phyloP scores from a whole-genome alignment of 805 yeast genomes.

The Wickerhamiella domercqiae region DNA sequence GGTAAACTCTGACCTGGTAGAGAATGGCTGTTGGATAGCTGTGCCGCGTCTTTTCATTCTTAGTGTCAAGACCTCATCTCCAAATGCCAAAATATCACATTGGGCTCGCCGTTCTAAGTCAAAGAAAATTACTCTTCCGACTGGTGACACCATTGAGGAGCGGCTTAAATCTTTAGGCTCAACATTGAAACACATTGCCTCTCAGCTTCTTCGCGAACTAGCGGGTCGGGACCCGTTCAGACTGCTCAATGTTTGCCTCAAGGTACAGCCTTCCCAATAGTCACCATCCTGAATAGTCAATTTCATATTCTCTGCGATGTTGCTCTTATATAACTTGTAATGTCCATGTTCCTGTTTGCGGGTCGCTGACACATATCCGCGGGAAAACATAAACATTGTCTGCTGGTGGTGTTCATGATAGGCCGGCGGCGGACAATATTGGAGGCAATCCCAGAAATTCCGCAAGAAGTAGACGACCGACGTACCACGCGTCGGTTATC shows the following conservation, averaged over 20 bases:
- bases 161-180: not conserved
- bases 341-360: no score
- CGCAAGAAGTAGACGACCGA: constrained; percentile 1
- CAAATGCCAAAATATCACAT: no score
- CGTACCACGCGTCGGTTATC: constrained; percentile 4
- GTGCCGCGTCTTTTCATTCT: constrained; percentile 8
- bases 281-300: no score
- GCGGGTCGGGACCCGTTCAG: not conserved
- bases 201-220: not conserved
- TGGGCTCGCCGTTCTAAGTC: not conserved
- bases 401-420: no score
- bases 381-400: no score
- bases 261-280: not conserved
- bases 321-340: no score
- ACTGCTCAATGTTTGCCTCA: not conserved
- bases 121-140: not conserved
- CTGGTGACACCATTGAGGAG: not conserved
- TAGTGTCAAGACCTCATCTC: no score
- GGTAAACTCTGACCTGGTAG: constrained; percentile 14
- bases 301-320: no score
- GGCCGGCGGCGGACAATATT: no score
- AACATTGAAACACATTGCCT: not conserved
- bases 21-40: constrained; percentile 16
- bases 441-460: constrained; percentile 4
- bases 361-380: no score